phyloP scores from a whole-genome alignment of 2,329 filamentous ascomycete genomes.

The Conoideocrella luteorostrata region DNA sequence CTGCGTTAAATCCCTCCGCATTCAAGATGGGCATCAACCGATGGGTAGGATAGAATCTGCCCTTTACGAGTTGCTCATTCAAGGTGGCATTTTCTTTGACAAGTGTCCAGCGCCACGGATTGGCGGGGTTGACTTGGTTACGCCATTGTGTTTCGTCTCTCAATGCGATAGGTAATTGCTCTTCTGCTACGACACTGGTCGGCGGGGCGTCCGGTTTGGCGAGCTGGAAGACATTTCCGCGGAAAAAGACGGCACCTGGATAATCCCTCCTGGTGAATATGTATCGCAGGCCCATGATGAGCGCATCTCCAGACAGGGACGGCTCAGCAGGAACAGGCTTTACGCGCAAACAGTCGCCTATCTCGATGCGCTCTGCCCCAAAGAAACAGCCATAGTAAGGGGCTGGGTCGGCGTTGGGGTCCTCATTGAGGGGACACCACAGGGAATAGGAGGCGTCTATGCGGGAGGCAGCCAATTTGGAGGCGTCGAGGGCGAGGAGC shows the following conservation, averaged over 20 bases:
- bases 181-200: slow-evolving; percentile 25
- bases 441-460: slow-evolving; percentile 43
- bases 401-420: slow-evolving; percentile 24
- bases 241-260: slow-evolving; percentile 32
- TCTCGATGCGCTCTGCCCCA: slow-evolving; percentile 42
- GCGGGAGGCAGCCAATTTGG: slow-evolving; percentile 43
- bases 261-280: slow-evolving; percentile 32
- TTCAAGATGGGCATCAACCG: slow-evolving; percentile 46
- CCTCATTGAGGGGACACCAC: slow-evolving; percentile 33
- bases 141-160: slow-evolving; percentile 35
- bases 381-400: slow-evolving; percentile 43
- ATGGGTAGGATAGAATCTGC: slow-evolving; percentile 53
- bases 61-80: slow-evolving; percentile 41
- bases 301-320: slow-evolving; percentile 23
- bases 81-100: slow-evolving; percentile 40
- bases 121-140: slow-evolving; percentile 24
- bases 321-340: slow-evolving; percentile 33
- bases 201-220: slow-evolving; percentile 20
- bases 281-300: slow-evolving; percentile 31
- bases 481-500: slow-evolving; percentile 40
- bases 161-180: slow-evolving; percentile 35
- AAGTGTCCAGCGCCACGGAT: slow-evolving; percentile 32
- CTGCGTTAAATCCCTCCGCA: slow-evolving; percentile 29
- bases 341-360: slow-evolving; percentile 43
- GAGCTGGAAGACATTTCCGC: slow-evolving; percentile 33